Evolutionary conservation across 768 basidiomycete genomes (phyloP).

Genomic region (Tylopilus sp.): DNA sequence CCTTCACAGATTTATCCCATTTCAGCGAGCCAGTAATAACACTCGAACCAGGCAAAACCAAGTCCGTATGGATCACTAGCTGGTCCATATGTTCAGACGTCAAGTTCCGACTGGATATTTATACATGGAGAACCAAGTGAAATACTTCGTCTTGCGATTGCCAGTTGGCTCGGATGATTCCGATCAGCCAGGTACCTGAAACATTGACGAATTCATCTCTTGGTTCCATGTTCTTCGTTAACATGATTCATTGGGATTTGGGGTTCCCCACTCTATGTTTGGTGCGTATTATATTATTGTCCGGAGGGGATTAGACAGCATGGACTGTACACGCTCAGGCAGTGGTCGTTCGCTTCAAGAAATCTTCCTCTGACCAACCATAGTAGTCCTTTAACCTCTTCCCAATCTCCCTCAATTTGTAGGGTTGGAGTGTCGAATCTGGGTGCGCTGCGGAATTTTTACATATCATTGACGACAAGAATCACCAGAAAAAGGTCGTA

Average conservation of each 20-base stretch:
- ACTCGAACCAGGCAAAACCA: too few species aligned
- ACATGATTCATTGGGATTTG: neutral
- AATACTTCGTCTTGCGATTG: too few species aligned
- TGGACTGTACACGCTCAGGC: constrained; percentile 2
- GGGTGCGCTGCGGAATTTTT: constrained; percentile 56
- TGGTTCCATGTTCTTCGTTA: too few species aligned
- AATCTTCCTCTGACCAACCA: constrained; percentile 57
- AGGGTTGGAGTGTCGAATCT: constrained; percentile 55
- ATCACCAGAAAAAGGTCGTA: constrained; percentile 26
- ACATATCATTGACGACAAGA: neutral
- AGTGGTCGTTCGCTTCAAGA: constrained; percentile 22
- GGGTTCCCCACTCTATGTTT: neutral
- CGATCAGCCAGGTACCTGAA: too few species aligned
- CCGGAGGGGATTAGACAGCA: neutral
- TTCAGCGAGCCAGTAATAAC: too few species aligned
- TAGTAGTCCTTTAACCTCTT: constrained; percentile 60
- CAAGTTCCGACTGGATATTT: too few species aligned
- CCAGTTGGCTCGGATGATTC: too few species aligned
- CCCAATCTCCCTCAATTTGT: constrained; percentile 46
- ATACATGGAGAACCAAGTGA: too few species aligned
- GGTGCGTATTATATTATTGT: neutral
- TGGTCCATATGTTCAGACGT: too few species aligned
- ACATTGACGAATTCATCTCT: too few species aligned
- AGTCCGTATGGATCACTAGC: too few species aligned
- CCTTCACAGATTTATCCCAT: too few species aligned